Percentiles rank a stretch among this genome's conserved stretches.
Conservation (phyloP, 345 rosid genomes). For the Cardamine resedifolia region DNA sequence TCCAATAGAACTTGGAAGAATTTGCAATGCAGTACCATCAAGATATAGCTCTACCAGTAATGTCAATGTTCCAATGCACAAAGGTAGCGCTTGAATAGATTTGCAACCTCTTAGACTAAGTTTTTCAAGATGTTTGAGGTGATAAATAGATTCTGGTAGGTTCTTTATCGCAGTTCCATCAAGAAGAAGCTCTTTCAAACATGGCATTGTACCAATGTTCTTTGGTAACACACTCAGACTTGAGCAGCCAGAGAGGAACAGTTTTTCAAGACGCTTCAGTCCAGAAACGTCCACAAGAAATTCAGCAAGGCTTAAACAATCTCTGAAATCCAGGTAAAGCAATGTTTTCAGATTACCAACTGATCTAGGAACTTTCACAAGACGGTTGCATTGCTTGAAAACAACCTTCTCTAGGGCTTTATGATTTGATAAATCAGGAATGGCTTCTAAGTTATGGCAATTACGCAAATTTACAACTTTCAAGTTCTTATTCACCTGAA, state of each 20-base stretch:
- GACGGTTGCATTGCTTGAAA: conserved; percentile 21
- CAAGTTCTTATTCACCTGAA: conserved; percentile 29
- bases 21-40: conserved; percentile 14
- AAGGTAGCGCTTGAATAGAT: conserved; percentile 24
- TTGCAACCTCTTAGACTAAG: conserved; percentile 28
- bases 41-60: conserved; percentile 29
- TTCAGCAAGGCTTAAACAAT: conserved; percentile 31
- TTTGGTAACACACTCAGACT: conserved; percentile 31
- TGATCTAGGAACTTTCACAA: conserved; percentile 33
- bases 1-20: conserved; percentile 30
- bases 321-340: conserved; percentile 25
- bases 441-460: conserved; percentile 32
- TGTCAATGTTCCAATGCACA: not conserved
- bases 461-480: conserved; percentile 33
- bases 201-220: conserved; percentile 28
- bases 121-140: conserved; percentile 17
- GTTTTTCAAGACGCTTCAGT: conserved; percentile 32
- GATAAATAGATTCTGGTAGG: conserved; percentile 18
- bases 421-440: conserved; percentile 39
- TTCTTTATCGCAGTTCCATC: conserved; percentile 30
- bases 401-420: conserved; percentile 30
- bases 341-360: conserved; percentile 25
- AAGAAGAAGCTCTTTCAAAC: conserved; percentile 35
- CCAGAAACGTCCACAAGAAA: conserved; percentile 36
- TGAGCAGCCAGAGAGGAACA: conserved; percentile 41